Conservation (phyloP, 352 stramenopile species). For the Phytophthora ohioensis region DNA sequence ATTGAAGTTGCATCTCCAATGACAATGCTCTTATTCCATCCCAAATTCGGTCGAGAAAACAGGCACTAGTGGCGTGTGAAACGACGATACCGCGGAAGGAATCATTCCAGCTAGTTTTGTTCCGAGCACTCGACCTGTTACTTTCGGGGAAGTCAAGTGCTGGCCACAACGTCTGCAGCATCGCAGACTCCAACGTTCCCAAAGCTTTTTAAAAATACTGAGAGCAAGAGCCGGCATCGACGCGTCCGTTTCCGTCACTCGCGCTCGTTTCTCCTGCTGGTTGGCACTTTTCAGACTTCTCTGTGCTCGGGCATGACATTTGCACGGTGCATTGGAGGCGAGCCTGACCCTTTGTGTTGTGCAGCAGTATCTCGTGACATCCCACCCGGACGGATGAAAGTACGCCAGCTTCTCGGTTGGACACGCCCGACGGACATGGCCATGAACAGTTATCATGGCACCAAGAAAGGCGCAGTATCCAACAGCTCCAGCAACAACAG, state of each 20-base stretch:
- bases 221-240: background rate
- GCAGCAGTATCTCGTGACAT: slow-evolving; percentile 44
- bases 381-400: slow-evolving; percentile 45
- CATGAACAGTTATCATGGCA: slow-evolving; percentile 6
- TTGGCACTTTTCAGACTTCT: slow-evolving; percentile 31
- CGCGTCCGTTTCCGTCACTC: slow-evolving; percentile 47
- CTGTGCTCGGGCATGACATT: slow-evolving; percentile 51
- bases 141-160: slow-evolving; percentile 17
- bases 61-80: slow-evolving; percentile 39
- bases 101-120: slow-evolving; percentile 9
- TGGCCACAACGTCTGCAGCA: slow-evolving; percentile 29
- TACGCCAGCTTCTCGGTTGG: slow-evolving; percentile 57
- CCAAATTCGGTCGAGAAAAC: background rate
- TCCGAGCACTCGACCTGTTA: slow-evolving; percentile 2
- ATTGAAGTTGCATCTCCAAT: slow-evolving; percentile 6
- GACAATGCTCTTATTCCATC: slow-evolving; percentile 23
- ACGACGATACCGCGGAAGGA: slow-evolving; percentile 39
- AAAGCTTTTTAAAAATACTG: slow-evolving; percentile 23
- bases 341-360: slow-evolving; percentile 60
- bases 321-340: slow-evolving; percentile 58
- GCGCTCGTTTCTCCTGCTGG: slow-evolving; percentile 29
- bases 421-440: slow-evolving; percentile 30
- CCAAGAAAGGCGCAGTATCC: slow-evolving; percentile 8
- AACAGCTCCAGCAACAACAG: slow-evolving; percentile 34
- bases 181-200: slow-evolving; percentile 25